Evolutionary conservation across 176 grass and related monocot species (phyloP), one percentile per base, ranked within the genome.

Genomic region (Alopecurus myosuroides): DNA sequence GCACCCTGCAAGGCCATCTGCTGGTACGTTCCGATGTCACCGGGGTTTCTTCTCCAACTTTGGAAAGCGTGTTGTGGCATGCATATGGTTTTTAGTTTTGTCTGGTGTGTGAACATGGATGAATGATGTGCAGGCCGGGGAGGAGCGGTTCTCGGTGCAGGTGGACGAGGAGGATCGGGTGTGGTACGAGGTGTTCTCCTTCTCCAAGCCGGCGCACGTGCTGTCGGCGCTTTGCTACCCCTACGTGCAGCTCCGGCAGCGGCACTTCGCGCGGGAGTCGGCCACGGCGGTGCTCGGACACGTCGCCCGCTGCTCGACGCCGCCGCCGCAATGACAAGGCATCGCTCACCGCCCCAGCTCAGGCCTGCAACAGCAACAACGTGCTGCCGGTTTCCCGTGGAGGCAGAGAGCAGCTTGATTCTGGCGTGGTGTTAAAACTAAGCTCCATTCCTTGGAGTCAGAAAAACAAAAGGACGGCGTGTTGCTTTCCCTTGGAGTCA

Each of bases 101-200:
- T 78, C 20, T 30, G 7, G 36, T 23, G 41, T 74, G 23, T 13
- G 4, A n/a, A n/a, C 25, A 29, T 30, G 55, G 25, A 51, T 51
- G 49, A 22, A 57, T 85, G 29, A 18, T 70, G 26, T 61, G 39
- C 75, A 97, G 95, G 96, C 91, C 35, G 93, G 96, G 3, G 93
- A 95, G 74, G 93, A 95, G 85, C 83, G 91, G 46, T 98, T 98
- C 72, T 98, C 89, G 49, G 68, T 98, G 72, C 41, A 92, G 60
- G 64, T 86, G 77, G 95, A 95, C 56, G 80, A 90, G 65, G 90
- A 93, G 15, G 93, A 90, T 15, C 56, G 84, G 11, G 93, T 98
- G 71, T 98, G 93, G 93, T 98, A 95, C 63, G 89, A 98, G 82
- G 92, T 94, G 35, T 10, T 86, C 33, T 95, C 95, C 70, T 93